Base-by-base conservation (phyloP, 2,329 filamentous ascomycete species). In the Colletotrichum tropicicola region DNA sequence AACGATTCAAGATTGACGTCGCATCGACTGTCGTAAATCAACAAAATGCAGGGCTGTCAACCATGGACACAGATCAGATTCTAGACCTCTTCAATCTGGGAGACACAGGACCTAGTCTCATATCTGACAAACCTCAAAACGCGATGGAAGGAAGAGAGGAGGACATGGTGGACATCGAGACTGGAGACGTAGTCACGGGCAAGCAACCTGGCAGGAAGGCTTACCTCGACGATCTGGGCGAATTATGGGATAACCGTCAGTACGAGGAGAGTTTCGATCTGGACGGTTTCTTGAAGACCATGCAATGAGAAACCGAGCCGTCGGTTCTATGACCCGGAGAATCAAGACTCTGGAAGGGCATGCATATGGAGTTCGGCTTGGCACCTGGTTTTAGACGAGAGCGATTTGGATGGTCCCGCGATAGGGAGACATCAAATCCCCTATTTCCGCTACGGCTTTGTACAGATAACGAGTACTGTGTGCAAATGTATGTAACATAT, bases 1-100 rank as follows among this genome's bases (percentile, higher is more conserved):
- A 99, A 88, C 91, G 96, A 54, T 99, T 99, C 90, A 99, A 99
- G 85, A 97, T 99, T 73, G 96, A 99, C 77, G 94, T 99, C 19
- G 97, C 96, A 43, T 97, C 92, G 54, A 99, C 97, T 0, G 96
- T 99, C 6, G 97, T 99, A 69, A 99, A 99, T 77, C 96, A 99
- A 79, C 96, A 99, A 80, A 99, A 99, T 72, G 95, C 96, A 1
- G 96, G 96, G 1, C 82, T 99, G 2, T 91, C 84, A 52, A 97
- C 94, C 13, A 99, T 99, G 96, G 95, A 98, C 78, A 99, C 97
- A 39, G 96, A 98, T 74, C 94, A 99, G 78, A 97, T 99, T 65
- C 87, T 99, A 3, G 96, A 99, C 73, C 87, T 99, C 48, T 99
- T 99, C 84, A 98, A 92, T 71, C 85, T 99, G 7, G 92, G 92